A percentile compares a stretch with the other conserved stretches of the same genome.
Conservation (phyloP, 108 stramenopile genomes). For the Skeletonema grethae region DNA sequence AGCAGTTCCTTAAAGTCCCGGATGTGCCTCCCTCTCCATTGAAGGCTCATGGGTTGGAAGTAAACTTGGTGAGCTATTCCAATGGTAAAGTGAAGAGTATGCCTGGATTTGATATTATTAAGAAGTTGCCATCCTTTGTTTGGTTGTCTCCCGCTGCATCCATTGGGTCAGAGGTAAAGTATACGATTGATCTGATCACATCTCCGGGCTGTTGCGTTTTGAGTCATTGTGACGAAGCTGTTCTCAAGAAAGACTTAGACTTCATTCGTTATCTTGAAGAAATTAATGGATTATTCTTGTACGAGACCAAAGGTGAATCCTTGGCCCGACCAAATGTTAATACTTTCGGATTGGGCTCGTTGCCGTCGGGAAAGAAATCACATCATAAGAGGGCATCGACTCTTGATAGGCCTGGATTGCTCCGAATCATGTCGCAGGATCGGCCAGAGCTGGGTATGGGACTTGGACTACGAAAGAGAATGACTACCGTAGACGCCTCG, state of each 20-base stretch:
- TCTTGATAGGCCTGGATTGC: constrained; percentile 68
- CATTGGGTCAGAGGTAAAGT: constrained; percentile 67
- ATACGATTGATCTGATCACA: constrained; percentile 74
- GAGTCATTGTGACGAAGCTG: constrained; percentile 63
- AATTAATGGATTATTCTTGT: constrained; percentile 80
- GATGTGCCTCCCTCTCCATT: constrained; percentile 77
- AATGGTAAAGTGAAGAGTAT: constrained; percentile 70
- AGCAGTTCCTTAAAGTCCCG: constrained; percentile 56
- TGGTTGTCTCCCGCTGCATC: constrained; percentile 62
- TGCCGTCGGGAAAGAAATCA: constrained; percentile 28
- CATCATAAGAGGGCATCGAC: constrained; percentile 56
- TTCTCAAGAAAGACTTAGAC: constrained; percentile 68
- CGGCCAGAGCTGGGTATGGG: constrained; percentile 66
- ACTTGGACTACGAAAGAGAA: constrained; percentile 55
- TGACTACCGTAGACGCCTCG: constrained; percentile 79
- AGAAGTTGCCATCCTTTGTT: constrained; percentile 73
- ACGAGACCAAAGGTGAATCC: constrained; percentile 69
- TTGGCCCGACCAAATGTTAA: constrained; percentile 72
- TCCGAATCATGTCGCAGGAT: constrained; percentile 75
- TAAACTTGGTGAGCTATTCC: constrained; percentile 79
- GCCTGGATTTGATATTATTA: constrained; percentile 81
- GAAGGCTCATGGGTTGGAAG: constrained; percentile 85
- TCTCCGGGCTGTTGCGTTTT: constrained; percentile 77
- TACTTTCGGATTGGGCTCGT: constrained; percentile 46
- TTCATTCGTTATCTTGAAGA: constrained; percentile 86